A percentile compares a stretch with the other conserved stretches of the same genome.
Evolutionary conservation across 768 basidiomycete species (phyloP).

Genomic region (Pisolithus microcarpus): DNA sequence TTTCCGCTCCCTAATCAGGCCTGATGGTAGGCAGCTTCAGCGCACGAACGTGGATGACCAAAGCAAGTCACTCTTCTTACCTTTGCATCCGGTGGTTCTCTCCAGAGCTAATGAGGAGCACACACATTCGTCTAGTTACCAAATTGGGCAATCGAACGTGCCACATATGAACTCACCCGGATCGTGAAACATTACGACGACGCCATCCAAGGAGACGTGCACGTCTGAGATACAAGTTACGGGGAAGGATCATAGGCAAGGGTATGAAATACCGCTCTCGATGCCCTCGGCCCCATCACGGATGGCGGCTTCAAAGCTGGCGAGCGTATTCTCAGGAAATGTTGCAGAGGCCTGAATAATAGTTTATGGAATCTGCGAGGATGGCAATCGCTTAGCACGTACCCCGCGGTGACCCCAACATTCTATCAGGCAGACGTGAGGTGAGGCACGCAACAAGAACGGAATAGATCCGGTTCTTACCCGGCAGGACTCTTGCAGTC

Average conservation of each 20-base stretch:
- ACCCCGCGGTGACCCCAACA: slow-evolving; percentile 79
- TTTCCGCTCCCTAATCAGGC: slow-evolving; percentile 57
- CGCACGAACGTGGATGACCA: slow-evolving; percentile 19
- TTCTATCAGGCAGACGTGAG: slow-evolving; percentile 32
- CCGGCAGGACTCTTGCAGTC: slow-evolving; percentile 21
- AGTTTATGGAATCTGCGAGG: background rate
- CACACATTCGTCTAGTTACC: slow-evolving; percentile 20
- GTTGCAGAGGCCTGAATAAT: slow-evolving; percentile 69
- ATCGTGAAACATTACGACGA: slow-evolving; percentile 96
- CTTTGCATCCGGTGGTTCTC: slow-evolving; percentile 76
- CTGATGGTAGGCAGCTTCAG: slow-evolving; percentile 31
- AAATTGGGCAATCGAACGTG: slow-evolving; percentile 13
- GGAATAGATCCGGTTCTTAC: slow-evolving; percentile 9
- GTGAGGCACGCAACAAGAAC: background rate
- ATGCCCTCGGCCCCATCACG: slow-evolving; percentile 94
- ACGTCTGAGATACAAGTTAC: slow-evolving; percentile 75
- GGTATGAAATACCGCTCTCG: slow-evolving; percentile 81
- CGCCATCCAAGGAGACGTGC: slow-evolving; percentile 82
- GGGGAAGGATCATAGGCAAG: slow-evolving; percentile 30
- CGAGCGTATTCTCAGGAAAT: slow-evolving; percentile 91
- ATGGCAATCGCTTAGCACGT: slow-evolving; percentile 33
- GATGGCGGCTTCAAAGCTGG: slow-evolving; percentile 92
- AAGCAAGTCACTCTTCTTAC: slow-evolving; percentile 24
- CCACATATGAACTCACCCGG: slow-evolving; percentile 43
- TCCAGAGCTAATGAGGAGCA: slow-evolving; percentile 42